phyloP scores from a whole-genome alignment of 2,329 filamentous ascomycete genomes.

The Botrytis tulipae region DNA sequence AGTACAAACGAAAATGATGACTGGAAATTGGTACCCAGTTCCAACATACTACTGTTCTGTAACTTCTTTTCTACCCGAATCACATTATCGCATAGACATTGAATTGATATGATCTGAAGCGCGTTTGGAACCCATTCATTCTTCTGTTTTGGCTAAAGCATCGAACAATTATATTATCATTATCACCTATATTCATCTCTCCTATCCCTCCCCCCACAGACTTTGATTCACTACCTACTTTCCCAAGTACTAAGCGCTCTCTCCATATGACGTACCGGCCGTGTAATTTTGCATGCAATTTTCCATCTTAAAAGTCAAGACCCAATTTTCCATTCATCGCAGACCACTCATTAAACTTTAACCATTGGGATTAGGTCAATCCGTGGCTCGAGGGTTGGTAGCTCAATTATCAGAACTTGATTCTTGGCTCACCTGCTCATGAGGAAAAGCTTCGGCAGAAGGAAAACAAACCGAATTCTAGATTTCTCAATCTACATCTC shows the following conservation, averaged over 20 bases:
- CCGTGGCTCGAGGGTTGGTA: conserved; percentile 3
- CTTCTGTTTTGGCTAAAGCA: not conserved
- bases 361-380: not conserved
- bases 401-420: not conserved
- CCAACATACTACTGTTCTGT: not conserved
- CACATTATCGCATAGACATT: not conserved
- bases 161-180: not conserved
- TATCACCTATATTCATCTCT: too few species aligned
- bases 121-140: not conserved
- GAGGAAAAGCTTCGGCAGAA: not conserved
- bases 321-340: not conserved
- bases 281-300: not conserved
- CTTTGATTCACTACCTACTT: not conserved
- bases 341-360: not conserved
- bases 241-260: not conserved
- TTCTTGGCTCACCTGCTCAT: conserved; percentile 2
- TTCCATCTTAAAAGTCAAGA: not conserved
- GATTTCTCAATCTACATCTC: not conserved
- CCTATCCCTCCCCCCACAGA: not conserved
- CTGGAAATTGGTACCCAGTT: not conserved
- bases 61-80: not conserved
- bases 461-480: not conserved
- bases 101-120: not conserved
- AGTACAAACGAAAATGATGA: not conserved
- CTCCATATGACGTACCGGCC: conserved; percentile 2